Conservation (phyloP, 2,329 filamentous ascomycete species). For the Colletotrichum caudatum region DNA sequence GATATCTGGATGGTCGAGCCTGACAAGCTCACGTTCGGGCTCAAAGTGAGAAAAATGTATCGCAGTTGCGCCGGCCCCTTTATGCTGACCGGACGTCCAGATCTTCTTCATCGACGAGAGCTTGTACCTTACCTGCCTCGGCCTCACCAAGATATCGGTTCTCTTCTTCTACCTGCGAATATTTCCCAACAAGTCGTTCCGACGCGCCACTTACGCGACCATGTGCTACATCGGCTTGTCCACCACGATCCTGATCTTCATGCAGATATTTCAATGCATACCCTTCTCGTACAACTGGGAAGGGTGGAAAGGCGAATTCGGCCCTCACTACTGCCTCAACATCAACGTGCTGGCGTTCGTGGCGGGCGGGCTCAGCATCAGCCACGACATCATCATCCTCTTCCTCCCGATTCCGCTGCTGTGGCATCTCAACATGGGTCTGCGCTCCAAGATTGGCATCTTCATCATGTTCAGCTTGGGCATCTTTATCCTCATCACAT, state of each 20-base stretch:
- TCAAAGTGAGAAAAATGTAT: constrained; percentile 45
- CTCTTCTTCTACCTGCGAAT: constrained; percentile 51
- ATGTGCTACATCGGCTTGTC: constrained; percentile 47
- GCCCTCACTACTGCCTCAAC: constrained; percentile 48
- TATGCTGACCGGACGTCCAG: constrained; percentile 34
- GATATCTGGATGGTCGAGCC: constrained; percentile 53
- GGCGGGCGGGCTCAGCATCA: constrained; percentile 50
- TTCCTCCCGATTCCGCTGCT: constrained; percentile 51
- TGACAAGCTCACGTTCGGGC: constrained; percentile 46
- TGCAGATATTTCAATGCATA: constrained; percentile 53
- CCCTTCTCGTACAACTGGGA: constrained; percentile 51
- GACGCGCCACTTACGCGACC: constrained; percentile 43
- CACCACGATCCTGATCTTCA: constrained; percentile 47
- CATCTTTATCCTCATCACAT: constrained; percentile 52
- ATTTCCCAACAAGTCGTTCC: constrained; percentile 48
- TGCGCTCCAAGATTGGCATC: constrained; percentile 47
- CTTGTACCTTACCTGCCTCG: constrained; percentile 50
- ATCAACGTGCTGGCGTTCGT: constrained; percentile 50
- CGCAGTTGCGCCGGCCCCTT: not conserved
- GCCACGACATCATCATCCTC: constrained; percentile 52
- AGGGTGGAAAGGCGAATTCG: constrained; percentile 48
- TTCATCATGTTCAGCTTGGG: constrained; percentile 55
- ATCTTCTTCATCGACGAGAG: constrained; percentile 49
- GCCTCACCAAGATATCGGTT: constrained; percentile 50
- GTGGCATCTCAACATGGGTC: constrained; percentile 46